Percentiles rank a stretch among this genome's conserved stretches.
Conservation (phyloP, 2,329 filamentous ascomycete species). For the Aspergillus quadricinctus region DNA sequence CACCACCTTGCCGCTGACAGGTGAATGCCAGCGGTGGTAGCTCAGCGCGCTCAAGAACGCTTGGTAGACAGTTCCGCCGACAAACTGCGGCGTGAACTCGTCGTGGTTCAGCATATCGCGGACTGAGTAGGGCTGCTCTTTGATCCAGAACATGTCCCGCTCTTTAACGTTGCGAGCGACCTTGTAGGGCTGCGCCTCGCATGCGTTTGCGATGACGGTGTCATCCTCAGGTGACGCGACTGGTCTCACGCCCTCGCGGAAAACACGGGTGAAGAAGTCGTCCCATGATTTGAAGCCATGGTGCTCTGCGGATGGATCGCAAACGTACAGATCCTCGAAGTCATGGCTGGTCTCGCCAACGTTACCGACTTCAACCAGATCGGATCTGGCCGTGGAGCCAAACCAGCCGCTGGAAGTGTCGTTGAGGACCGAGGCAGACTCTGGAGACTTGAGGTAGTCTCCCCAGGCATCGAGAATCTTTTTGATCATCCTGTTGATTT, state of each 20-base stretch:
- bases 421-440: constrained; percentile 50
- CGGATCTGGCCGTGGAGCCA: constrained; percentile 44
- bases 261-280: constrained; percentile 61
- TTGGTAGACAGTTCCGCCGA: constrained; percentile 64
- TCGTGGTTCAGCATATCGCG: constrained; percentile 60
- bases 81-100: constrained; percentile 49
- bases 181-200: constrained; percentile 59
- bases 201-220: constrained; percentile 57
- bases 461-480: constrained; percentile 54
- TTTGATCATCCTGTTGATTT: constrained; percentile 51
- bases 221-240: constrained; percentile 51
- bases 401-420: constrained; percentile 52
- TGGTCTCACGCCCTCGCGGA: constrained; percentile 54
- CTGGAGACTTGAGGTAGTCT: constrained; percentile 47
- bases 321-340: constrained; percentile 18
- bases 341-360: constrained; percentile 13
- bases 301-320: constrained; percentile 15
- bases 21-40: constrained; percentile 70
- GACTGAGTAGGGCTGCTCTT: constrained; percentile 64
- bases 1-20: constrained; percentile 59
- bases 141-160: constrained; percentile 64
- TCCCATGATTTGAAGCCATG: constrained; percentile 64
- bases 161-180: constrained; percentile 49
- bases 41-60: constrained; percentile 63
- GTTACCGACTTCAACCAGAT: constrained; percentile 35